These are phyloP conservation scores for Lactarius indigo DNA, from an alignment of 768 basidiomycete species.

Conservation along the genomic window DNA sequence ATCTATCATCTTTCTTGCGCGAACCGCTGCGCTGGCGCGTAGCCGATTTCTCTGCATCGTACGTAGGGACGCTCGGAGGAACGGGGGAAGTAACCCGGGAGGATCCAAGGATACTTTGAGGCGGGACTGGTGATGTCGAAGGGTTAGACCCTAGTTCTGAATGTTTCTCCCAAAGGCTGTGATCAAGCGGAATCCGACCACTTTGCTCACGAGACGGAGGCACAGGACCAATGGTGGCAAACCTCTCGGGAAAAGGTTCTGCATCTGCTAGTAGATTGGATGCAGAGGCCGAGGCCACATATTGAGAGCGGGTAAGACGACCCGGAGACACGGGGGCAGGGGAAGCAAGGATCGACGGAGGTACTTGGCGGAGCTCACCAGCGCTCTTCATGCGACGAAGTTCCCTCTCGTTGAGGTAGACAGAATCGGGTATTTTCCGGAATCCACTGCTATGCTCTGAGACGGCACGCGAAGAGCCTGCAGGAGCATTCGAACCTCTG, in stretches of 20 bases:
- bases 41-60: slow-evolving; percentile 2
- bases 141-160: background rate
- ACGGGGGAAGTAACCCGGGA: background rate
- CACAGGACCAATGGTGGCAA: slow-evolving; percentile 61
- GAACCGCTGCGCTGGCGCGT: slow-evolving; percentile 23
- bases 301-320: slow-evolving; percentile 45
- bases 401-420: slow-evolving; percentile 33
- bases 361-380: slow-evolving; percentile 64
- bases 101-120: background rate
- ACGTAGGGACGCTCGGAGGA: slow-evolving; percentile 3
- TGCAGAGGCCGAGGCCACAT: slow-evolving; percentile 63
- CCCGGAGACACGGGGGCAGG: slow-evolving; percentile 35
- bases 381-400: slow-evolving; percentile 70
- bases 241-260: slow-evolving; percentile 48
- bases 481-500: slow-evolving; percentile 17
- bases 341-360: slow-evolving; percentile 27
- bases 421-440: slow-evolving; percentile 38
- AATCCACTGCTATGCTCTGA: slow-evolving; percentile 8
- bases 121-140: background rate
- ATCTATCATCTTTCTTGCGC: slow-evolving; percentile 25
- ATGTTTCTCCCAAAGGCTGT: slow-evolving; percentile 45
- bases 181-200: slow-evolving; percentile 41
- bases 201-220: slow-evolving; percentile 37
- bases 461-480: slow-evolving; percentile 7
- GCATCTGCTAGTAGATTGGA: slow-evolving; percentile 54